A percentile compares a stretch with the other conserved stretches of the same genome.
Evolutionary conservation across 2,329 filamentous ascomycete genomes (phyloP).

Genomic region (Xylaria digitata): DNA sequence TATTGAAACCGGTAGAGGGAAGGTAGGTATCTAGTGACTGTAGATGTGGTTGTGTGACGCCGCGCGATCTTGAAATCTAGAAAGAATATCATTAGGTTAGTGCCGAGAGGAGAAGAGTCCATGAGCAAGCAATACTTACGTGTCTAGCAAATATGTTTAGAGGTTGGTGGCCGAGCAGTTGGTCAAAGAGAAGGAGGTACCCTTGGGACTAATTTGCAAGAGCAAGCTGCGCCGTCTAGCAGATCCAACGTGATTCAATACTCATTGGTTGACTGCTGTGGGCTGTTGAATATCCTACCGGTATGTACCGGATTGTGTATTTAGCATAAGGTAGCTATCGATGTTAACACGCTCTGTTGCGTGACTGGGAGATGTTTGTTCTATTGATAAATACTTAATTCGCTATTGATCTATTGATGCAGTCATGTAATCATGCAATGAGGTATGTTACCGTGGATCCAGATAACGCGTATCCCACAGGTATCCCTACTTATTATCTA

Average conservation of each 20-base stretch:
- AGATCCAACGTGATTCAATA: background rate
- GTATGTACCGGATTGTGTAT: background rate
- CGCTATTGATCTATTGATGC: background rate
- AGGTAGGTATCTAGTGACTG: background rate
- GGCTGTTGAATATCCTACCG: background rate
- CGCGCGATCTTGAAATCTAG: background rate
- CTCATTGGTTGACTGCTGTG: background rate
- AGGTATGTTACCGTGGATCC: constrained; percentile 7
- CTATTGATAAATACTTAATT: background rate
- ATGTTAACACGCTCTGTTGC: background rate
- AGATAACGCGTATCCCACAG: background rate
- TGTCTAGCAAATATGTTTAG: background rate
- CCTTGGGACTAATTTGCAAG: background rate
- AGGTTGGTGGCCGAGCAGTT: background rate
- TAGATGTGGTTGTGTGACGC: background rate
- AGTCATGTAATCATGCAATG: constrained; percentile 1
- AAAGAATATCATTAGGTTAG: background rate
- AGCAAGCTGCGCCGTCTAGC: background rate
- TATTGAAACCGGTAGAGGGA: background rate
- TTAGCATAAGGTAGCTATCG: background rate
- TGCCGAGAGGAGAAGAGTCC: background rate
- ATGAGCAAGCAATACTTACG: too few species aligned
- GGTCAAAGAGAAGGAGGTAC: background rate
- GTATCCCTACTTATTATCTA: constrained; percentile 40
- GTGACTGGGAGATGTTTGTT: constrained; percentile 12